These are phyloP conservation scores for Echites panduratus DNA, from an alignment of 257 asterid species.

Conservation along the genomic window DNA sequence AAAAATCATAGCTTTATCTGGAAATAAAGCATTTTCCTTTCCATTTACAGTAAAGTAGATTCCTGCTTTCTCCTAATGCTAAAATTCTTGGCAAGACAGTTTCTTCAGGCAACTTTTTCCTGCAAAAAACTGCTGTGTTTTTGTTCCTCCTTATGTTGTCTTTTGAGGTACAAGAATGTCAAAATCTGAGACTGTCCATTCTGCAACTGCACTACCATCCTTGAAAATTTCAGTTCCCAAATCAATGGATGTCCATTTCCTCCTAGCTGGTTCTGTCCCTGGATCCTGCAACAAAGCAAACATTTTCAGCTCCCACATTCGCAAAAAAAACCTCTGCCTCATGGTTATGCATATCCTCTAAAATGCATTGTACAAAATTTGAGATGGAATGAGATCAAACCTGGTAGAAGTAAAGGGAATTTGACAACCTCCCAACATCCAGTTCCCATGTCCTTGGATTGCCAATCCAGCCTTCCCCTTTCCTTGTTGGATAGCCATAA, in stretches of 20 bases:
- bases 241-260: constrained; percentile 65
- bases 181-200: constrained; percentile 82
- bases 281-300: constrained; percentile 53
- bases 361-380: background rate
- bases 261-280: constrained; percentile 50
- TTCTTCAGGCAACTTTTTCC: background rate
- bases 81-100: background rate
- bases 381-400: constrained; percentile 18
- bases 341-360: too few species aligned
- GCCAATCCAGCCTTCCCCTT: constrained; percentile 79
- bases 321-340: too few species aligned
- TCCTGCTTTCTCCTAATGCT: background rate
- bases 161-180: constrained; percentile 46
- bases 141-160: background rate
- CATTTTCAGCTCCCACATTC: background rate
- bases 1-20: background rate
- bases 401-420: constrained; percentile 58
- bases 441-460: constrained; percentile 68
- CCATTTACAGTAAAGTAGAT: background rate
- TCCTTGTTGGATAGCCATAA: constrained; percentile 64
- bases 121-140: background rate
- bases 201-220: constrained; percentile 63
- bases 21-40: background rate
- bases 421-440: constrained; percentile 58
- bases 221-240: constrained; percentile 66